Evolutionary conservation across 2,329 filamentous ascomycete genomes (phyloP), one percentile per base, ranked within the genome.

Genomic region (Penicillium sp.): DNA sequence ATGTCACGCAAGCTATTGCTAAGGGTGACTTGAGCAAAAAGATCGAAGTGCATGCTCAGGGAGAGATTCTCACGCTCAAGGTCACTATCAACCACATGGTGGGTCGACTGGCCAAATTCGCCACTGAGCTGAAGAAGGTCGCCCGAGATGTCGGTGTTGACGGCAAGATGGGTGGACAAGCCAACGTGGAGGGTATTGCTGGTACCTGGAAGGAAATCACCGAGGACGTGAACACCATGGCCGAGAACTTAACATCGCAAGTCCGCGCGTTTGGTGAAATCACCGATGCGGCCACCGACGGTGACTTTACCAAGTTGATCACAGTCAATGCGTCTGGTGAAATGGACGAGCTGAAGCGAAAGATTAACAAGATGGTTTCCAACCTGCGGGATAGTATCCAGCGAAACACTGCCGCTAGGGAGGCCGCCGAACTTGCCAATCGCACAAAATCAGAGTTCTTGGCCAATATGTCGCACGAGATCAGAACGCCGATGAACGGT

Each of bases 61-160:
- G 91, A 71, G 91, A 97, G 70, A 95, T 97, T 57, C 80, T 93
- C 57, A 84, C 95, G 3, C 74, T 97, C 45, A 96, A 96, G 67
- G 88, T 94, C 64, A 97, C 91, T 38, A 95, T 96, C 74, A 96
- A 96, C 69, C 91, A 96, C 82, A 96, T 96, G 91, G 91, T 97
- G 57, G 90, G 90, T 66, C 83, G 91, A 55, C 75, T 98, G 44
- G 94, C 93, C 52, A 91, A 91, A 57, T 97, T 96, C 80, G 95
- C 90, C 49, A 89, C 94, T 59, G 90, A 95, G 65, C 86, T 98
- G 56, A 93, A 97, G 72, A 82, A 90, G 60, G 91, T 98, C 28
- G 91, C 91, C 51, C 90, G 93, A 63, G 93, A 97, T 69, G 93
- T 97, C 59, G 91, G 91, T 58, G 91, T 97, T 45, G 93, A 97